Conservation (phyloP, 192 early-diverging fungal genomes). For the Gonapodya sp. region DNA sequence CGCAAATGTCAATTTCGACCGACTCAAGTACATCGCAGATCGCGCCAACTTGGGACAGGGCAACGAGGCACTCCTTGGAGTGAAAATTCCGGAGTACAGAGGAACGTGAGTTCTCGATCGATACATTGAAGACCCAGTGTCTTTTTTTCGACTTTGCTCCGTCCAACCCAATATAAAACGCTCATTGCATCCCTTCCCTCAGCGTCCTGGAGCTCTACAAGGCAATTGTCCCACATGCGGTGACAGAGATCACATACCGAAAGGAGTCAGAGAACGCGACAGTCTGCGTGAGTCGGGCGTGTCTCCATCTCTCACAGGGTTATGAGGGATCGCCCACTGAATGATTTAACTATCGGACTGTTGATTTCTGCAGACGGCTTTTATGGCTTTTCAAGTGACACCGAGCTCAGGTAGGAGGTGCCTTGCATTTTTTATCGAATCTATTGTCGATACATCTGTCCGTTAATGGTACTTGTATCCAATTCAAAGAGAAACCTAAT, state of each 20-base stretch:
- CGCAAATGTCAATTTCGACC: slow-evolving; percentile 32
- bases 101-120: slow-evolving; percentile 20
- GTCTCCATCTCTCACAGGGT: too few species aligned
- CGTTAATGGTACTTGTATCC: too few species aligned
- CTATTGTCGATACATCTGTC: slow-evolving; percentile 22
- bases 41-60: slow-evolving; percentile 31
- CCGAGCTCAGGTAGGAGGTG: background rate
- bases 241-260: slow-evolving; percentile 39
- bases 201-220: slow-evolving; percentile 26
- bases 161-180: too few species aligned
- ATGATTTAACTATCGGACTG: slow-evolving; percentile 6
- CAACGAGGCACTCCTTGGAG: slow-evolving; percentile 28
- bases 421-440: too few species aligned
- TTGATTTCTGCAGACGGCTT: slow-evolving; percentile 12
- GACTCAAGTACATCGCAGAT: slow-evolving; percentile 41
- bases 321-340: too few species aligned
- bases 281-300: slow-evolving; percentile 31
- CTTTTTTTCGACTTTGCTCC: too few species aligned
- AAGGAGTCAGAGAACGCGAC: slow-evolving; percentile 25
- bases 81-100: slow-evolving; percentile 31
- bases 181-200: too few species aligned
- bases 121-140: background rate
- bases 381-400: slow-evolving; percentile 29
- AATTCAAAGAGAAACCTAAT: background rate
- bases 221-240: slow-evolving; percentile 23